phyloP scores from a whole-genome alignment of 192 early-diverging fungal species.

The Mortierella alpina region DNA sequence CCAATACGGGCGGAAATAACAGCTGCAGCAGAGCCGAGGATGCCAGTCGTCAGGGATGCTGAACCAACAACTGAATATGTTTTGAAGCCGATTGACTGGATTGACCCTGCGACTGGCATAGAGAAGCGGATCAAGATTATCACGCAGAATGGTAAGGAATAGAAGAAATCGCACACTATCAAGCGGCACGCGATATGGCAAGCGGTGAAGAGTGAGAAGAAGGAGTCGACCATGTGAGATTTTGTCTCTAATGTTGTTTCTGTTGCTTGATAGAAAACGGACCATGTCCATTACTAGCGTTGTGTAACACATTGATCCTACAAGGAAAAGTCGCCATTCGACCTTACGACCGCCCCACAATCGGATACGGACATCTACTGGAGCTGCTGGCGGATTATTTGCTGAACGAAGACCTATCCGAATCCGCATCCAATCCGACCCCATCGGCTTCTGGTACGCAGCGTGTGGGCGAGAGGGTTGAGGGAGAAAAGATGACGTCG shows the following conservation, averaged over 20 bases:
- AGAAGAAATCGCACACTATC: not conserved
- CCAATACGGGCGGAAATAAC: not conserved
- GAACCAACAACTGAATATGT: slow-evolving; percentile 65
- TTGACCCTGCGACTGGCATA: slow-evolving; percentile 59
- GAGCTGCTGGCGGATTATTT: slow-evolving; percentile 82
- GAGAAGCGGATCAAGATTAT: slow-evolving; percentile 74
- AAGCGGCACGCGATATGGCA: not conserved
- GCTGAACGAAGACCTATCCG: slow-evolving; percentile 54
- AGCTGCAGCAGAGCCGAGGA: not conserved
- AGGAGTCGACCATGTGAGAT: not conserved
- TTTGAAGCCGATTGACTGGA: slow-evolving; percentile 80
- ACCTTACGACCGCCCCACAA: slow-evolving; percentile 59
- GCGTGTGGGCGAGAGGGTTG: slow-evolving; percentile 22
- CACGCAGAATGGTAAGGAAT: slow-evolving; percentile 81
- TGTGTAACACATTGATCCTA: slow-evolving; percentile 86
- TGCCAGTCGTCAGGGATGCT: not conserved
- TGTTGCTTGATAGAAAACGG: slow-evolving; percentile 75
- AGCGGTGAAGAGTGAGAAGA: not conserved
- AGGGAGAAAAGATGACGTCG: slow-evolving; percentile 44
- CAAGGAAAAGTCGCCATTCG: slow-evolving; percentile 71
- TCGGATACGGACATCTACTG: slow-evolving; percentile 77
- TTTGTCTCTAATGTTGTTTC: not conserved
- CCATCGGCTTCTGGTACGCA: not conserved
- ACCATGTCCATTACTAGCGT: slow-evolving; percentile 89
- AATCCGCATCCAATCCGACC: not conserved